These are phyloP conservation scores for Colletotrichum acutatum DNA, from an alignment of 2,329 filamentous ascomycete genomes.

Conservation along the genomic window DNA sequence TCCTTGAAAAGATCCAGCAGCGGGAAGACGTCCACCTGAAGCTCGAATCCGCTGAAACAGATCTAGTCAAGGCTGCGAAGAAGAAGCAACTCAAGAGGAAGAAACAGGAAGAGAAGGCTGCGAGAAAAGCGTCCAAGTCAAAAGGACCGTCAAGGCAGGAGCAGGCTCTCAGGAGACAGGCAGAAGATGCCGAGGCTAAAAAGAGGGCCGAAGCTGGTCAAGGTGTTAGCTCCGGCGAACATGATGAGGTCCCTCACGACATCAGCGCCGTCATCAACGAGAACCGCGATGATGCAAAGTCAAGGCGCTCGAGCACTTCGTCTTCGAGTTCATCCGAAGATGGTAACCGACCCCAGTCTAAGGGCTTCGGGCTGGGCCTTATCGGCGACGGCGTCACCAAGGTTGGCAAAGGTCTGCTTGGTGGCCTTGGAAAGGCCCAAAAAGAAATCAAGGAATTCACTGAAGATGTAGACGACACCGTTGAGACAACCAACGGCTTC, in stretches of 20 bases:
- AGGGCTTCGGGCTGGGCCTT: conserved; percentile 33
- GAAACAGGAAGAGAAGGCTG: conserved; percentile 72
- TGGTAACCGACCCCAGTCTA: conserved; percentile 11
- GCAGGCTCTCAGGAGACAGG: conserved; percentile 56
- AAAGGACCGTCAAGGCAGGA: conserved; percentile 64
- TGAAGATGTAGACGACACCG: conserved; percentile 60
- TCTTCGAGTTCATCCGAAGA: conserved; percentile 39
- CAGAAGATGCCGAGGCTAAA: conserved; percentile 61
- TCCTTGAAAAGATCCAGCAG: conserved; percentile 85
- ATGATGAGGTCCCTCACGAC: conserved; percentile 64
- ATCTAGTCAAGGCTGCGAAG: conserved; percentile 83
- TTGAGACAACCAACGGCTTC: conserved; percentile 69
- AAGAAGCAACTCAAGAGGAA: conserved; percentile 79
- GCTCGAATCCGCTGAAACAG: conserved; percentile 86
- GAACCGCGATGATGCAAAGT: conserved; percentile 38
- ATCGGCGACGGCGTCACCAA: conserved; percentile 63
- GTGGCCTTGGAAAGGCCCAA: conserved; percentile 54
- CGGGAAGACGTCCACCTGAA: conserved; percentile 76
- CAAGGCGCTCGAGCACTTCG: conserved; percentile 25
- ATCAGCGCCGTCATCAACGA: conserved; percentile 59
- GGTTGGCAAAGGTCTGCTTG: conserved; percentile 45
- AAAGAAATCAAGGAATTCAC: conserved; percentile 59
- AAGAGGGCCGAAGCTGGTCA: conserved; percentile 59
- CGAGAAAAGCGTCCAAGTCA: conserved; percentile 62
- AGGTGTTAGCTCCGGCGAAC: conserved; percentile 63